Base-by-base conservation (phyloP, 345 rosid species). In the Bruguiera sexangula region DNA sequence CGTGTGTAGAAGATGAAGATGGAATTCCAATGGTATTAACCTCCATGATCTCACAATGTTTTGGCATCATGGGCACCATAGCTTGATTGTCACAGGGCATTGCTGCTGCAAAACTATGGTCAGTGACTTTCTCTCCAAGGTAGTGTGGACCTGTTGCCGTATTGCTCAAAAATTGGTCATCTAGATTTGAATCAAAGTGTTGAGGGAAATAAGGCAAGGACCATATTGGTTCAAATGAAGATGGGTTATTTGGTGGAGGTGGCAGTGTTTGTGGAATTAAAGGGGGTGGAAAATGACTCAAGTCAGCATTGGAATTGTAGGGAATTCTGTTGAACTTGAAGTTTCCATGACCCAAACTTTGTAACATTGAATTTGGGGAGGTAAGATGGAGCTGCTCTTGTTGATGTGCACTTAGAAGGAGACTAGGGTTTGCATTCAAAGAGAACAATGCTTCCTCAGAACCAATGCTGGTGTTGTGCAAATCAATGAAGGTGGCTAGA, bases 41-140 rank as follows among this genome's bases (percentile, higher is more conserved):
- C 78, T 85, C 85, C 27, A 87, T 82, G 82, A 84, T 81, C 69
- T 88, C 91, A 30, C 82, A 83, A 19, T 81, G 77, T 75, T 84
- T 85, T 1, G 89, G 82, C 83, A 87, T 78, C 36, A 82, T 67
- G 21, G 85, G 73, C 24, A 68, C 70, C 67, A 63, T 62, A 0
- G 62, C 43, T 16, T 71, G 66, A 52, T 56, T 53, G 34, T 76
- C 78, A 69, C 65, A 78, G 31, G 83, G 74, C 60, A 76, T 69
- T 29, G 69, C 36, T 3, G 72, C 60, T 3, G 70, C 57, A 30
- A 72, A 54, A 66, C 48, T 75, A 63, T 75, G 76, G 57, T 85
- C 72, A 57, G 31, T 20, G 54, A 72, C 55, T 56, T 76, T 67
- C 18, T 73, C 80, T 21, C 57, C 67, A 27, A 43, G 30, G 26